Conservation (phyloP, 2,329 filamentous ascomycete genomes). For the Beauveria rudraprayagi region DNA sequence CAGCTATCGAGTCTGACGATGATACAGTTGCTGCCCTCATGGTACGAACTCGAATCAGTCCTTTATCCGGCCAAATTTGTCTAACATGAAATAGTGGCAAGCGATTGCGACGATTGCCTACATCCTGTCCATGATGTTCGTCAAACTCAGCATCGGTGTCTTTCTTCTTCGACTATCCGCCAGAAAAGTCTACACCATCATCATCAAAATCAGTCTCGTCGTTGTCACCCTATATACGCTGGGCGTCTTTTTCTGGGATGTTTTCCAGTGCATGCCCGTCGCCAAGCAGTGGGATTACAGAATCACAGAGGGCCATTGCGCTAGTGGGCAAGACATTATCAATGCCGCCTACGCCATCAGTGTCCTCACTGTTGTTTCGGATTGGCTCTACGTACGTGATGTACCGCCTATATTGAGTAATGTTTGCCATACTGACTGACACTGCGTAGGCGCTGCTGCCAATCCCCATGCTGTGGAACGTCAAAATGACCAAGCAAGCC, state of each 20-base stretch:
- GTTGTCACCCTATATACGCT: constrained; percentile 39
- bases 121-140: constrained; percentile 46
- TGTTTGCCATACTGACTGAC: neutral
- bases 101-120: constrained; percentile 43
- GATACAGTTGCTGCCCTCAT: constrained; percentile 38
- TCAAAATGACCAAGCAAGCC: constrained; percentile 44
- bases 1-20: constrained; percentile 29
- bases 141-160: constrained; percentile 48
- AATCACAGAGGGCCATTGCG: constrained; percentile 35
- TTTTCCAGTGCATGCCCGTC: constrained; percentile 44
- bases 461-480: constrained; percentile 46
- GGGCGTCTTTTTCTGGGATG: constrained; percentile 43
- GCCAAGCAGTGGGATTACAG: constrained; percentile 46
- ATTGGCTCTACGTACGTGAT: constrained; percentile 41
- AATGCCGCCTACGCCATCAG: constrained; percentile 43
- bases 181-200: constrained; percentile 38
- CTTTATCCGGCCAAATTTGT: neutral
- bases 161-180: constrained; percentile 42
- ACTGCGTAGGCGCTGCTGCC: constrained; percentile 37
- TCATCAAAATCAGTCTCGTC: constrained; percentile 36
- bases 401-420: neutral
- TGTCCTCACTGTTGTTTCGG: constrained; percentile 44
- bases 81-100: constrained; percentile 33
- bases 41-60: constrained; percentile 22
- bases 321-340: constrained; percentile 35